Base-by-base conservation (phyloP, 2,329 filamentous ascomycete genomes). In the Cladophialophora psammophila region DNA sequence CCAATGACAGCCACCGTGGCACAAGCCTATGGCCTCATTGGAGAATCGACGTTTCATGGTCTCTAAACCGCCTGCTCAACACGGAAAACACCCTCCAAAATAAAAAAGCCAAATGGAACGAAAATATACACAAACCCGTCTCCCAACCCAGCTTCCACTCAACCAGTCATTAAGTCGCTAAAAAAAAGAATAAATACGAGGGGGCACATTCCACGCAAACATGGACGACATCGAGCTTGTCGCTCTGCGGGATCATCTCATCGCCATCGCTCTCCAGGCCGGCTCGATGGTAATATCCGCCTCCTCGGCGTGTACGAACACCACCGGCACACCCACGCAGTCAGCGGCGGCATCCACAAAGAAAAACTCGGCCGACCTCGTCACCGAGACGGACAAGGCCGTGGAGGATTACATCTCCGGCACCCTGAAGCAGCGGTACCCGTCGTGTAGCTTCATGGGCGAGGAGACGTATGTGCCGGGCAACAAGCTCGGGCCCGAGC, bases 311-410 rank as follows among this genome's bases (percentile, higher is more conserved):
- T 31, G 48, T 12, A 18, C 8, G 20, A 53, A 53, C 50, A 26
- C 18, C 12, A 26, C 34, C n/a, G 7, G 18, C 6, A n/a, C n/a
- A 26, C 8, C 20, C 42, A 31, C 57, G 26, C 9, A 42, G 20
- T 7, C 32, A n/a, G 74, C 74, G 57, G 74, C 72, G 20, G 74
- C 78, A 4, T 78, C 75, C 35, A 82, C 80, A 15, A 83, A 83
- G 72, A 81, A 81, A 72, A 83, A 83, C 72, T 81, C 84, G 61
- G 86, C 86, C 66, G 87, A 89, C 73, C 81, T 89, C 38, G 87
- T 89, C 18, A 89, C 87, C 7, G 85, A 88, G 77, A 88, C 87
- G 65, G 87, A 89, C 76, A 85, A 82, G 69, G 86, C 85, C 5
- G 86, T 88, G 38, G 87, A 89, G 74, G 82, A 80, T 26, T 82